phyloP scores from a whole-genome alignment of 495 filamentous ascomycete genomes.

The Rusavskia elegans region DNA sequence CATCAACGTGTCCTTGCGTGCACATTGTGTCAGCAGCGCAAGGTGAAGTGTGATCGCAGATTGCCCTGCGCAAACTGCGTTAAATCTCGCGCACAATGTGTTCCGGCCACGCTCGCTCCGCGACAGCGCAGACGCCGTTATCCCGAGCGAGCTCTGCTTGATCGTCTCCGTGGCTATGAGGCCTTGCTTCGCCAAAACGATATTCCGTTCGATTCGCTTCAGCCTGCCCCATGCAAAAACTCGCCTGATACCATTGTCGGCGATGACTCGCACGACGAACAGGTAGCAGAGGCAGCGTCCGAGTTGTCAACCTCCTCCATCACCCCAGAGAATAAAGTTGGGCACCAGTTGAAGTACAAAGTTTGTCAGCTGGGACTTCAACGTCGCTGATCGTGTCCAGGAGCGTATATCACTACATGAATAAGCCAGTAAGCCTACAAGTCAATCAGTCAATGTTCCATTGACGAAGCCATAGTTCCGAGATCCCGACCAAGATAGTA shows the following conservation, averaged over 20 bases:
- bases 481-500: constrained; percentile 15
- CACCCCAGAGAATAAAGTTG: constrained; percentile 16
- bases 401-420: constrained; percentile 34
- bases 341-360: constrained; percentile 26
- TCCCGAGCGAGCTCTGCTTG: constrained; percentile 37
- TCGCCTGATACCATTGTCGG: constrained; percentile 7
- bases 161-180: constrained; percentile 36
- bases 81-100: constrained; percentile 25
- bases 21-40: constrained; percentile 39
- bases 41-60: constrained; percentile 36
- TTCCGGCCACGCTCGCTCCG: constrained; percentile 25
- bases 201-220: constrained; percentile 35
- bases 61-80: constrained; percentile 38
- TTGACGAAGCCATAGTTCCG: constrained; percentile 12
- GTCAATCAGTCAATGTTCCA: constrained; percentile 1
- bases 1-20: constrained; percentile 37
- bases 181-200: constrained; percentile 32
- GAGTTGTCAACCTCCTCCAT: constrained; percentile 10
- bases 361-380: constrained; percentile 4
- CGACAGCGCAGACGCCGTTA: constrained; percentile 35
- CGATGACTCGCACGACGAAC: constrained; percentile 17
- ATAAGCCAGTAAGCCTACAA: constrained; percentile 21
- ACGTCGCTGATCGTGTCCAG: constrained; percentile 18
- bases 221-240: constrained; percentile 13
- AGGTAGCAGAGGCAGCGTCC: not conserved